phyloP scores from a whole-genome alignment of 495 filamentous ascomycete species.

The Cenococcum geophilum region DNA sequence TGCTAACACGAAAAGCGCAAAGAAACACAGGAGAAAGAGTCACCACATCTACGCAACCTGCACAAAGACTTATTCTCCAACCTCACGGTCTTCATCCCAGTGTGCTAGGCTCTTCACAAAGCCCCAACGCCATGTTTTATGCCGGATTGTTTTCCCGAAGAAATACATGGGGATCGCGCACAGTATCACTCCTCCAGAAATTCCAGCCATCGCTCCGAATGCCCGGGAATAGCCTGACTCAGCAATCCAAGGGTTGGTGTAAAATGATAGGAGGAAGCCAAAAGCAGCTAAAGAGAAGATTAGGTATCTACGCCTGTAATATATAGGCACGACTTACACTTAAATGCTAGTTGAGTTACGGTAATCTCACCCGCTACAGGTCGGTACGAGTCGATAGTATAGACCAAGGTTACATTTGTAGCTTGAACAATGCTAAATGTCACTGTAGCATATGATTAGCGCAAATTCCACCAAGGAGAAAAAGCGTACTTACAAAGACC shows the following conservation, averaged over 20 bases:
- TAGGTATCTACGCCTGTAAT: not conserved
- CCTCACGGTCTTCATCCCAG: slow-evolving; percentile 3
- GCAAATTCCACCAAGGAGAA: not conserved
- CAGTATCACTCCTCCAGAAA: slow-evolving; percentile 42
- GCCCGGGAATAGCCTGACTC: slow-evolving; percentile 46
- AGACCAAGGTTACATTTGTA: slow-evolving; percentile 49
- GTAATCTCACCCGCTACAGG: slow-evolving; percentile 50
- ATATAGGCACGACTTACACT: slow-evolving; percentile 34
- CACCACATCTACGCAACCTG: too few species aligned
- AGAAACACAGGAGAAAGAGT: too few species aligned
- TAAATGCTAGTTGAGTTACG: slow-evolving; percentile 49
- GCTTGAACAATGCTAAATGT: slow-evolving; percentile 49
- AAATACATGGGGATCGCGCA: slow-evolving; percentile 42
- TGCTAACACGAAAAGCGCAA: too few species aligned
- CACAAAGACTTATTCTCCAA: not conserved
- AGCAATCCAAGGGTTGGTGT: slow-evolving; percentile 55
- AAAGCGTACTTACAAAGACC: slow-evolving; percentile 22
- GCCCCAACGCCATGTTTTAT: slow-evolving; percentile 44
- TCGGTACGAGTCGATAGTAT: slow-evolving; percentile 51
- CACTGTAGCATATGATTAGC: slow-evolving; percentile 28
- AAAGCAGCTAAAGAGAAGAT: slow-evolving; percentile 39
- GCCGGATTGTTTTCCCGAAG: slow-evolving; percentile 46
- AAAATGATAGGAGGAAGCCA: slow-evolving; percentile 55
- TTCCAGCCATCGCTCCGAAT: slow-evolving; percentile 51
- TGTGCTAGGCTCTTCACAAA: slow-evolving; percentile 29